Evolutionary conservation across 805 yeast species (phyloP).

Genomic region (Myxozyma sirexii): DNA sequence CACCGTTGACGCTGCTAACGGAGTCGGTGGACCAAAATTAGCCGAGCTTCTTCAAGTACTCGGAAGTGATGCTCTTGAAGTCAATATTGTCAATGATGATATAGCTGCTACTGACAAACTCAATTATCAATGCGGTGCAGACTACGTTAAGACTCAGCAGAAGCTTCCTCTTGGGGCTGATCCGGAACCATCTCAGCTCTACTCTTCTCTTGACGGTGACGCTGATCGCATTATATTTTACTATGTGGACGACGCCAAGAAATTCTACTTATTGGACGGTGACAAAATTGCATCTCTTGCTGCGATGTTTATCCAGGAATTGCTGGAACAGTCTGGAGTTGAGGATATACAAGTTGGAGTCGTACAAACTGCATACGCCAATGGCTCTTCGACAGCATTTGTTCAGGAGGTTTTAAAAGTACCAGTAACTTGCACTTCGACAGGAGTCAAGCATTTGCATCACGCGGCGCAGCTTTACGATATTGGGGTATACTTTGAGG

Average conservation of each 20-base stretch:
- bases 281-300: slow-evolving; percentile 88
- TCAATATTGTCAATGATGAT: slow-evolving; percentile 43
- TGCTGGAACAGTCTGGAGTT: slow-evolving; percentile 52
- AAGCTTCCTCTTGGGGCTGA: slow-evolving; percentile 64
- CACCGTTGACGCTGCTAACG: slow-evolving; percentile 90
- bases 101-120: slow-evolving; percentile 67
- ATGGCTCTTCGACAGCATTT: slow-evolving; percentile 84
- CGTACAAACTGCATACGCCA: slow-evolving; percentile 97
- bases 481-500: slow-evolving; percentile 94
- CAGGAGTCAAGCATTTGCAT: slow-evolving; percentile 96
- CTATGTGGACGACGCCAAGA: slow-evolving; percentile 43
- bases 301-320: slow-evolving; percentile 63
- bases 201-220: slow-evolving; percentile 93
- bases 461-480: slow-evolving; percentile 83
- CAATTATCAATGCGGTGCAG: slow-evolving; percentile 90
- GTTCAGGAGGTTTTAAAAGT: slow-evolving; percentile 61
- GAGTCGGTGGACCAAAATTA: slow-evolving; percentile 88
- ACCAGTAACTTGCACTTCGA: slow-evolving; percentile 87
- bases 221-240: slow-evolving; percentile 92
- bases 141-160: slow-evolving; percentile 89
- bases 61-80: slow-evolving; percentile 48
- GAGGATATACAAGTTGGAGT: slow-evolving; percentile 63
- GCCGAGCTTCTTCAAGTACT: slow-evolving; percentile 50
- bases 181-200: slow-evolving; percentile 54
- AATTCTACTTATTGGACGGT: slow-evolving; percentile 67